phyloP scores from a whole-genome alignment of 352 stramenopile species.

The Blastocystis sp. region DNA sequence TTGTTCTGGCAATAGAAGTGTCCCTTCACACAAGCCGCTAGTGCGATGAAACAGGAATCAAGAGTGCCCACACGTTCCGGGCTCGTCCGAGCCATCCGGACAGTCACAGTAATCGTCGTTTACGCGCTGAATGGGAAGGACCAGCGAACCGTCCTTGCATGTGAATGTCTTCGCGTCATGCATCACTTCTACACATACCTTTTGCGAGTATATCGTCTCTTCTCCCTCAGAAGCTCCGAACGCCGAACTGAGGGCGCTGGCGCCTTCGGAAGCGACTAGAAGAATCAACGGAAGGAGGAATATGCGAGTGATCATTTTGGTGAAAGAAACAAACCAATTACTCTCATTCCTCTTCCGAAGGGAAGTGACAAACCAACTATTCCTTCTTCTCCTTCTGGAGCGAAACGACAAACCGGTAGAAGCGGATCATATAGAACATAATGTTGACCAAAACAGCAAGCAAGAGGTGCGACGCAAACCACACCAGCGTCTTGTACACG shows the following conservation, averaged over 20 bases:
- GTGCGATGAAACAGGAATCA: neutral
- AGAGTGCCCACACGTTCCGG: constrained; percentile 79
- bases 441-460: constrained; percentile 53
- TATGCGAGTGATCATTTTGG: neutral
- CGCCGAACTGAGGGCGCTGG: neutral
- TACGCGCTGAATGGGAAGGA: constrained; percentile 79
- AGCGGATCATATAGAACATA: constrained; percentile 69
- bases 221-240: constrained; percentile 28
- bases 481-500: constrained; percentile 4
- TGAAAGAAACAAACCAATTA: constrained; percentile 15
- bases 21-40: constrained; percentile 80
- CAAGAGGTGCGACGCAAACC: constrained; percentile 7
- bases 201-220: constrained; percentile 6
- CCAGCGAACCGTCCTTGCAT: constrained; percentile 80
- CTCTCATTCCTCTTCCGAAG: constrained; percentile 23
- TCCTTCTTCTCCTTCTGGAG: constrained; percentile 37
- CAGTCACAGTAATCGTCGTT: constrained; percentile 95
- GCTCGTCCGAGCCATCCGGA: constrained; percentile 86
- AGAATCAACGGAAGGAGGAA: constrained; percentile 27
- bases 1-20: constrained; percentile 83
- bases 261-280: neutral
- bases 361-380: constrained; percentile 20
- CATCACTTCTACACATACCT: neutral
- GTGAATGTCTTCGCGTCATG: constrained; percentile 78
- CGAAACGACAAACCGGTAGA: constrained; percentile 62